Conservation (phyloP, 2,329 filamentous ascomycete genomes). For the Hypoxylon rubiginosum region DNA sequence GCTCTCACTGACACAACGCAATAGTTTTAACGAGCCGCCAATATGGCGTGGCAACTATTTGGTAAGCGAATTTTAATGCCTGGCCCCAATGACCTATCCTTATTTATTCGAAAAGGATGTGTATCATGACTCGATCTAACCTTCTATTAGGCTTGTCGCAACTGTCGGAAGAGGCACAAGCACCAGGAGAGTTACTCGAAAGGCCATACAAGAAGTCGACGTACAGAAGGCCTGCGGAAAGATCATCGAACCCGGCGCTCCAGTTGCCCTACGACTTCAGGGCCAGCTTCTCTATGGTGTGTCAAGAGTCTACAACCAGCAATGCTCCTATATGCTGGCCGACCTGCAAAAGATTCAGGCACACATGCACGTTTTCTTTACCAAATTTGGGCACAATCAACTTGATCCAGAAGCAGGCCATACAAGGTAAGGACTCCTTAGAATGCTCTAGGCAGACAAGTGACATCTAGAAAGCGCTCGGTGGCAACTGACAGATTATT, state of each 20-base stretch:
- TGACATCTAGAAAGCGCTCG: constrained; percentile 24
- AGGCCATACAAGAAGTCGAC: constrained; percentile 89
- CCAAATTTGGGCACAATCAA: constrained; percentile 67
- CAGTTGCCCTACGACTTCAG: constrained; percentile 90
- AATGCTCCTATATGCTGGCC: constrained; percentile 86
- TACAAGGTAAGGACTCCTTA: constrained; percentile 70
- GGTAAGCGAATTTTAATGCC: constrained; percentile 66
- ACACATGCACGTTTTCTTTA: constrained; percentile 78
- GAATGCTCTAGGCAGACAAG: neutral
- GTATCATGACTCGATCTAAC: constrained; percentile 8
- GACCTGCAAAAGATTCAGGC: constrained; percentile 83
- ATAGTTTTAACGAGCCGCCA: constrained; percentile 84
- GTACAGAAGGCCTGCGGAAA: constrained; percentile 88
- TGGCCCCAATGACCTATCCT: neutral
- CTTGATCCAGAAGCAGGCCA: constrained; percentile 80
- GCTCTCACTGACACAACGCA: constrained; percentile 43
- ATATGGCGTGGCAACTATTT: constrained; percentile 94
- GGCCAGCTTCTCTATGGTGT: constrained; percentile 90
- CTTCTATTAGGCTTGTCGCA: constrained; percentile 81
- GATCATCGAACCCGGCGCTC: constrained; percentile 85
- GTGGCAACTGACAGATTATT: constrained; percentile 13
- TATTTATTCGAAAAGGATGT: neutral
- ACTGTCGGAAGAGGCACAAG: constrained; percentile 82
- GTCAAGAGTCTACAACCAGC: constrained; percentile 86
- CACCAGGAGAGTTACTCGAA: constrained; percentile 81